Evolutionary conservation across 768 basidiomycete species (phyloP).

Genomic region (Leucocoprinus leucothites): DNA sequence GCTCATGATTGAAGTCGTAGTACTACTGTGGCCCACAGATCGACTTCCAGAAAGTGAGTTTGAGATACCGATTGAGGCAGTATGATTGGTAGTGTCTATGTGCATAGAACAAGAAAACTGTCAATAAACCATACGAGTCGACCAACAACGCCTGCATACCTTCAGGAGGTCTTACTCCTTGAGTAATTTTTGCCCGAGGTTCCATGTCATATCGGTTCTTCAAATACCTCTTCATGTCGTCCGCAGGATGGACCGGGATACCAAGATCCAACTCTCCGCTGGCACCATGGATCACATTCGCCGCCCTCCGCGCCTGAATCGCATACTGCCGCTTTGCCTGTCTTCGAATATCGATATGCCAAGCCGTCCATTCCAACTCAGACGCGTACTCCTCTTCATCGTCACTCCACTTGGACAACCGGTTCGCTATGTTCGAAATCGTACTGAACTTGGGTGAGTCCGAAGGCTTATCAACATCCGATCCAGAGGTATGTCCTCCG

Average conservation of each 20-base stretch:
- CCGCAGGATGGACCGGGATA: constrained; percentile 14
- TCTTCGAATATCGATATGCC: constrained; percentile 54
- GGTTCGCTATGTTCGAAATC: constrained; percentile 13
- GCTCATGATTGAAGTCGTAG: neutral
- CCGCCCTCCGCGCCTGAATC: constrained; percentile 13
- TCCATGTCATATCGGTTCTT: constrained; percentile 12
- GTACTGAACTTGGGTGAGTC: constrained; percentile 15
- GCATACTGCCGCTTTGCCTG: constrained; percentile 22
- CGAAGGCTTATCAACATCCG: constrained; percentile 4
- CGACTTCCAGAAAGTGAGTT: neutral
- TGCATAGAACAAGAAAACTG: neutral
- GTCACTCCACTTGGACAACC: constrained; percentile 29
- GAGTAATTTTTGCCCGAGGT: constrained; percentile 1
- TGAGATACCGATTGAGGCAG: neutral
- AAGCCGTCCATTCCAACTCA: constrained; percentile 67
- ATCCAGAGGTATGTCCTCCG: neutral
- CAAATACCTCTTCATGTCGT: constrained; percentile 14
- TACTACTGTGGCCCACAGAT: neutral
- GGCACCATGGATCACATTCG: constrained; percentile 9
- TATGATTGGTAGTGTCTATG: too few species aligned
- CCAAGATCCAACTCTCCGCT: constrained; percentile 2
- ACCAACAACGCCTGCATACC: constrained; percentile 3
- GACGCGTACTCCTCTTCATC: constrained; percentile 38
- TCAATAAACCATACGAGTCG: too few species aligned
- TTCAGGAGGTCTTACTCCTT: neutral